A percentile compares a stretch with the other conserved stretches of the same genome.
Evolutionary conservation across 1,139 yeast genomes (phyloP).

Genomic region (Geotrichum fermentans): DNA sequence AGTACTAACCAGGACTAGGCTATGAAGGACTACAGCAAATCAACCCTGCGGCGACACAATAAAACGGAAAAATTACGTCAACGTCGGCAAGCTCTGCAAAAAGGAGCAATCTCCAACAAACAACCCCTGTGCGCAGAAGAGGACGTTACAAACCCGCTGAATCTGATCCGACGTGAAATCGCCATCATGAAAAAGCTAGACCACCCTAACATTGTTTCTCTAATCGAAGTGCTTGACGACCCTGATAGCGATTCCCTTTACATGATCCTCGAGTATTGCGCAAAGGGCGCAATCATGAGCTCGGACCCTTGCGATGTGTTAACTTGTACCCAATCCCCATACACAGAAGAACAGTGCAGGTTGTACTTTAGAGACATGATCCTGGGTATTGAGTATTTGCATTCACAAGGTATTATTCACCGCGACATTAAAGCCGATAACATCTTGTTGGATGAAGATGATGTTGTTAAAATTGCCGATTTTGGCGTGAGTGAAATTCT

Average conservation of each 20-base stretch:
- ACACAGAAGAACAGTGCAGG: slow-evolving; percentile 40
- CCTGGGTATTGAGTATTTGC: slow-evolving; percentile 84
- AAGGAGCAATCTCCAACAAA: slow-evolving; percentile 10
- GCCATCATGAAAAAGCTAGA: slow-evolving; percentile 74
- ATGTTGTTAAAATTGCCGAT: slow-evolving; percentile 84
- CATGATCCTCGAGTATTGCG: slow-evolving; percentile 72
- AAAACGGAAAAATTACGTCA: slow-evolving; percentile 38
- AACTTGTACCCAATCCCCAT: slow-evolving; percentile 25
- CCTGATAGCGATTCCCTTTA: slow-evolving; percentile 63
- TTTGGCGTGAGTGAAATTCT: slow-evolving; percentile 83
- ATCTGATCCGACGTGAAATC: slow-evolving; percentile 65
- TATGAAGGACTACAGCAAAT: slow-evolving; percentile 57
- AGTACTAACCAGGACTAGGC: slow-evolving; percentile 46
- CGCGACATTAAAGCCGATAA: slow-evolving; percentile 96
- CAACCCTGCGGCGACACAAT: slow-evolving; percentile 44
- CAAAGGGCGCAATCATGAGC: slow-evolving; percentile 41
- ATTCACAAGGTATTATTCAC: slow-evolving; percentile 88
- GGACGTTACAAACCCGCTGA: slow-evolving; percentile 29
- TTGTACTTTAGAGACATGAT: slow-evolving; percentile 71
- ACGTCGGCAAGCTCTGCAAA: slow-evolving; percentile 25
- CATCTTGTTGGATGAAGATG: slow-evolving; percentile 64
- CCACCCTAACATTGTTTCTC: slow-evolving; percentile 76
- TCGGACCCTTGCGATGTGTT: slow-evolving; percentile 24
- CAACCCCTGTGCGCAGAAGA: slow-evolving; percentile 1
- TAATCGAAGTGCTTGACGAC: slow-evolving; percentile 75